phyloP scores from a whole-genome alignment of 2,329 filamentous ascomycete species.

The Microsporum audouinii region DNA sequence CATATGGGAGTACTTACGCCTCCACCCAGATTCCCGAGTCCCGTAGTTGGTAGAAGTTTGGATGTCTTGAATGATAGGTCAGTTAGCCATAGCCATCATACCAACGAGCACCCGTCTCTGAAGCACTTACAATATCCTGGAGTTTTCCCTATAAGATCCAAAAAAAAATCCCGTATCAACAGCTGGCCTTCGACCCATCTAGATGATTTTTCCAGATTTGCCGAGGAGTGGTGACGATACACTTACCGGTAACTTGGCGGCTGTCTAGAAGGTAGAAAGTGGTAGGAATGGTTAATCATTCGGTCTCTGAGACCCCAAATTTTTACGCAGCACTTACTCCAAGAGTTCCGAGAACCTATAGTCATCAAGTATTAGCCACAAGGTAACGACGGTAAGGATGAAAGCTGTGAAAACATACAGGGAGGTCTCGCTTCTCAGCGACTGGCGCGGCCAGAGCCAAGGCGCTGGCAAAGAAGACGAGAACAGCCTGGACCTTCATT shows the following conservation, averaged over 20 bases:
- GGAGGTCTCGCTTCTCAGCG: not conserved
- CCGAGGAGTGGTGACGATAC: not conserved
- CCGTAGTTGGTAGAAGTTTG: not conserved
- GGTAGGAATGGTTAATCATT: not conserved
- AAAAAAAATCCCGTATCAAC: not conserved
- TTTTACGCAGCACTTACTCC: not conserved
- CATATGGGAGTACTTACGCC: not conserved
- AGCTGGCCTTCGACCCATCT: not conserved
- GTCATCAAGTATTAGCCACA: not conserved
- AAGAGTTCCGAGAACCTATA: not conserved
- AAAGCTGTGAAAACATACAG: not conserved
- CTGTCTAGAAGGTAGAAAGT: not conserved
- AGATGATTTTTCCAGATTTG: not conserved
- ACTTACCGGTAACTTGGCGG: not conserved
- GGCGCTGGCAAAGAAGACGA: not conserved
- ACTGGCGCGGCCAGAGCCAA: not conserved
- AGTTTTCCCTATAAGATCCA: not conserved
- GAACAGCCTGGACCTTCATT: constrained; percentile 1
- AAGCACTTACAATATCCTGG: not conserved
- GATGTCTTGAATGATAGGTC: not conserved
- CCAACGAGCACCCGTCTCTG: not conserved
- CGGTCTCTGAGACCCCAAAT: too few species aligned
- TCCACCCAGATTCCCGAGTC: not conserved
- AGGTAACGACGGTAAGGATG: not conserved
- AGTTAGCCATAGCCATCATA: not conserved